Evolutionary conservation across 148 eudicot species (phyloP), one percentile per base, ranked within the genome.

Genomic region (Fagopyrum esculentum): DNA sequence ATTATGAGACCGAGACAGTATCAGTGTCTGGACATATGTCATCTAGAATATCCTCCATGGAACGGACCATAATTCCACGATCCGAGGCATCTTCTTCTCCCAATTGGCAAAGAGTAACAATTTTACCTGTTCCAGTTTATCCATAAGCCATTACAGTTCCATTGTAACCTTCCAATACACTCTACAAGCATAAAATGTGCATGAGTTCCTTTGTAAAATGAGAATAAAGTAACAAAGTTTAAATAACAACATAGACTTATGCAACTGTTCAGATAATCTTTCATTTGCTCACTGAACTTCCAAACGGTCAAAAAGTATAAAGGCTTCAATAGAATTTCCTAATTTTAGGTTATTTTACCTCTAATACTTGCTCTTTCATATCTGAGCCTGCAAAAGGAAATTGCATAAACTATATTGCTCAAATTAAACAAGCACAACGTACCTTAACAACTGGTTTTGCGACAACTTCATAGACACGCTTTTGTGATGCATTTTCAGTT

Each of bases 391-490:
- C 12, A 17, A 72, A 72, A 19, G 2, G 66, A 8, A 46, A 30
- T 3, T 49, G n/a, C 2, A 56, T 10, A 73, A 12, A 22, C 45
- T 4, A 15, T 29, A 73, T 52, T 47, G 55, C 40, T 6, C 10
- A 43, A 16, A 17, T 43, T 2, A 63, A 35, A 61, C 10, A 72
- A 70, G 75, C 22, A 71, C 40, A 50, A 79, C 87, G 43, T 50
- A 96, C 99, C 99, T 96, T 98, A 75, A 96, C 99, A 76, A 92
- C 98, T 73, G 99, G 99, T 83, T 92, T 96, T 64, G 99, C 99
- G 80, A 96, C 98, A 81, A 96, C 97, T 90, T 96, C 99, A 71
- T 96, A 92, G 55, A 92, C 98, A 61, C 99, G 98, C 86, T 96
- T 96, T 78, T 96, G 99, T 19, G 99, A 96, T 52, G 98, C 86